Evolutionary conservation across 305 asterid genomes (phyloP), one percentile per base, ranked within the genome.

Genomic region (Vinca major): DNA sequence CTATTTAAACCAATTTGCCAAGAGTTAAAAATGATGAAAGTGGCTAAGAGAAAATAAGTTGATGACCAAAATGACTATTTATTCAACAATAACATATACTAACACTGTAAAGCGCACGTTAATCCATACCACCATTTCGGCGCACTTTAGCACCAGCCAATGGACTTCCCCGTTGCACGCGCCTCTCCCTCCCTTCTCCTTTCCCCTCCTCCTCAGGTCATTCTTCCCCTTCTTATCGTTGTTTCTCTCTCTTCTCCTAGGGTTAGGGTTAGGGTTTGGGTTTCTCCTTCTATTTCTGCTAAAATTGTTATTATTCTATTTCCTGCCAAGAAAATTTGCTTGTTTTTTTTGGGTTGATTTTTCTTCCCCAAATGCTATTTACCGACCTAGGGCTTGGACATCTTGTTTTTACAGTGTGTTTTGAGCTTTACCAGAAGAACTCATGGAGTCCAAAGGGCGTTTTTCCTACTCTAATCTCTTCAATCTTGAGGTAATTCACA

Each of bases 401-500:
- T 72, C 74, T 75, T 84, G 75, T 73, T 63, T 65, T 17, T 43
- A 67, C 81, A 77, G 75, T 85, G 78, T 69, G 54, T 66, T n/a
- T 37, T 62, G 77, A 77, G 74, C 73, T 26, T 26, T 26, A 64
- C 62, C 72, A 70, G 75, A 79, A 81, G 75, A 79, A 81, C 84
- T 69, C 68, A 93, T 93, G 99, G 96, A 93, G 86, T 67, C 92
- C 68, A 89, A 81, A 72, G 66, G 81, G 75, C 80, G 82, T 56
- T 82, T 81, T 53, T 83, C 95, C 10, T 85, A 86, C 71, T 77
- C 89, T 11, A 89, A 86, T 81, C 96, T 94, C 72, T 94, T 94
- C 88, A 94, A 91, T 85, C 99, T 94, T 74, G 97, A 94, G 99
- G 99, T 94, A 80, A 55, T 62, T 71, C 52, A 21, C 55, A 26